Evolutionary conservation across 192 early-diverging fungal species (phyloP), one percentile per base, ranked within the genome.

Genomic region (Backusella circina): DNA sequence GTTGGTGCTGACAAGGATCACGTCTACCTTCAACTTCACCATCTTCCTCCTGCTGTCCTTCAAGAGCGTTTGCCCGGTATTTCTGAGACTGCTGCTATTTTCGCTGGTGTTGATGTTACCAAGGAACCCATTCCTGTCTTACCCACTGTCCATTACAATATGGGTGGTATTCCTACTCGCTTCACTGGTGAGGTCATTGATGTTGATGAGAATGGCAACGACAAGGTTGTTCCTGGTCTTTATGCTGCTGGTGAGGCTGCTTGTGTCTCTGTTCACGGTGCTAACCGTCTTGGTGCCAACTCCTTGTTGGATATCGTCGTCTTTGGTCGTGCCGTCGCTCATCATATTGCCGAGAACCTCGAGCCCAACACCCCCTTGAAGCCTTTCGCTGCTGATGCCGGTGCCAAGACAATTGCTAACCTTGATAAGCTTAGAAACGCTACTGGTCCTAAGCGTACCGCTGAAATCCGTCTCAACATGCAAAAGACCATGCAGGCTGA

Each of bases 121-220:
- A 99, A 99, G 92, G 95, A 98, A 84, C 96, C 98, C 36, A 99
- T 99, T 80, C 98, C 98, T 9, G 96, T 99, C 51, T 89, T 99
- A 50, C 98, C 98, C 73, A 98, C 98, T 74, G 98, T 98, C 78
- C 98, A 99, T 87, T 97, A 97, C 92, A 99, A 98, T 89, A 98
- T 99, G 96, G 98, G 98, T 78, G 96, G 98, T 85, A 98, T 99
- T 74, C 98, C 98, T 37, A 98, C 98, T 32, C 89, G 88, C 70
- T 98, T 96, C 92, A 97, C 95, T 74, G 97, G 97, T 71, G 95
- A 99, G 87, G 97, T 97, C 36, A 86, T 99, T 82, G 88, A 86
- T 67, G 84, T 90, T 74, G 86, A 90, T 68, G 81, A 88, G 75
- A 90, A 95, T 68, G 97, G 97, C 74, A 88, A 93, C 70, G 96